Percentiles rank a stretch among this genome's conserved stretches.
These are phyloP conservation scores for Suillus luteus DNA, from an alignment of 768 basidiomycete genomes.

Conservation along the genomic window DNA sequence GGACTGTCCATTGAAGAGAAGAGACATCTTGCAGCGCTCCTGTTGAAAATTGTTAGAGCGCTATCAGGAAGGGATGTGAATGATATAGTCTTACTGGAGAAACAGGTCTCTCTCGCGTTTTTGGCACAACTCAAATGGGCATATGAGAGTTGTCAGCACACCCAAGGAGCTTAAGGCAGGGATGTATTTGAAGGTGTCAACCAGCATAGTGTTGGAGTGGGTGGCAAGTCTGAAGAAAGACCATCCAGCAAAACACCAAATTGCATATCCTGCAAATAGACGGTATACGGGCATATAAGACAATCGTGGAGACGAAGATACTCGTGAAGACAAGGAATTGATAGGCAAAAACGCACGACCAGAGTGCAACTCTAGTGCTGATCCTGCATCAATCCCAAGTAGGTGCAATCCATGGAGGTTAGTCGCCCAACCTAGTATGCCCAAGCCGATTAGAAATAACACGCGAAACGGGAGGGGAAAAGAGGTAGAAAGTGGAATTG, in stretches of 20 bases:
- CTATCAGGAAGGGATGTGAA: not conserved
- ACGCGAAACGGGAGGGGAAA: slow-evolving; percentile 95
- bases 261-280: slow-evolving; percentile 59
- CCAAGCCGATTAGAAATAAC: slow-evolving; percentile 74
- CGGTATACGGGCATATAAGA: slow-evolving; percentile 68
- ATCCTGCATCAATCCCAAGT: slow-evolving; percentile 71
- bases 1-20: slow-evolving; percentile 60
- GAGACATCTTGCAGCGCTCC: slow-evolving; percentile 74
- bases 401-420: slow-evolving; percentile 85
- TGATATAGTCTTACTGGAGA: slow-evolving; percentile 58
- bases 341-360: slow-evolving; percentile 21
- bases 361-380: slow-evolving; percentile 62
- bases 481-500: slow-evolving; percentile 50
- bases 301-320: slow-evolving; percentile 31
- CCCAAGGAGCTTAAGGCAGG: slow-evolving; percentile 68
- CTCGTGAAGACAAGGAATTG: slow-evolving; percentile 19
- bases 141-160: slow-evolving; percentile 57
- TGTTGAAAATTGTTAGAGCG: slow-evolving; percentile 32
- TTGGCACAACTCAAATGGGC: slow-evolving; percentile 67
- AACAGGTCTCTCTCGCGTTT: slow-evolving; percentile 78
- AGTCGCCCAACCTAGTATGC: slow-evolving; percentile 88
- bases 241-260: slow-evolving; percentile 72
- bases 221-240: slow-evolving; percentile 61
- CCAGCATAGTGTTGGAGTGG: slow-evolving; percentile 53
- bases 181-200: slow-evolving; percentile 78